Conservation (phyloP, 2,329 filamentous ascomycete species). For the Cryphonectria parasitica region DNA sequence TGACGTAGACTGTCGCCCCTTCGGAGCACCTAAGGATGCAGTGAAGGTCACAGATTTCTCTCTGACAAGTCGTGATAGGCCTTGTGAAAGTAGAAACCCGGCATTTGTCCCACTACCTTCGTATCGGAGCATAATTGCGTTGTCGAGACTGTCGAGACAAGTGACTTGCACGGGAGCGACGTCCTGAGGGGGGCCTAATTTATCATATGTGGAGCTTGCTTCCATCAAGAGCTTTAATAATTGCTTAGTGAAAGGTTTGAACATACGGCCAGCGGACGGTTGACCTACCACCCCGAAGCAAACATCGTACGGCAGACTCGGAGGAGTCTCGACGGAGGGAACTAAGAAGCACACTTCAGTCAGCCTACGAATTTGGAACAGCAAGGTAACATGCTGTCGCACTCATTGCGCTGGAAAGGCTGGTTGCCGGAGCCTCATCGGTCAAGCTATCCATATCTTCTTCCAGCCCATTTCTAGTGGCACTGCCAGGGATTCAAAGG, state of each 20-base stretch:
- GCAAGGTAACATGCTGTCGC: not conserved
- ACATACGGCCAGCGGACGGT: not conserved
- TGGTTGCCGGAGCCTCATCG: not conserved
- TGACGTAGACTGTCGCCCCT: not conserved
- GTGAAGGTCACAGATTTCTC: constrained; percentile 15
- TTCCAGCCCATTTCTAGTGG: not conserved
- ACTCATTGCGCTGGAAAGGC: not conserved
- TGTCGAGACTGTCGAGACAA: constrained; percentile 6
- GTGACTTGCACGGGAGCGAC: constrained; percentile 7
- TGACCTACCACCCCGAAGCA: constrained; percentile 24
- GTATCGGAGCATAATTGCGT: constrained; percentile 9
- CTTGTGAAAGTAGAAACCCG: constrained; percentile 2
- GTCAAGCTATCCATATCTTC: not conserved
- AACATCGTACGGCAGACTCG: constrained; percentile 17
- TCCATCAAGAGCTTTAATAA: constrained; percentile 17
- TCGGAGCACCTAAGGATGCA: constrained; percentile 3
- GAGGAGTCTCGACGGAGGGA: not conserved
- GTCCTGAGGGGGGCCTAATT: not conserved
- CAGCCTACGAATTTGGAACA: not conserved
- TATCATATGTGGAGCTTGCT: not conserved
- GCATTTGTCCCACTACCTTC: constrained; percentile 12
- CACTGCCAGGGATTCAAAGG: not conserved
- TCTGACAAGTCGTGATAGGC: constrained; percentile 4
- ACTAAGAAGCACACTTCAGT: not conserved
- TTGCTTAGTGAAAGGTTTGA: not conserved